These are phyloP conservation scores for Flaveria bidentis DNA, from an alignment of 129 eudicot genomes.

Conservation along the genomic window DNA sequence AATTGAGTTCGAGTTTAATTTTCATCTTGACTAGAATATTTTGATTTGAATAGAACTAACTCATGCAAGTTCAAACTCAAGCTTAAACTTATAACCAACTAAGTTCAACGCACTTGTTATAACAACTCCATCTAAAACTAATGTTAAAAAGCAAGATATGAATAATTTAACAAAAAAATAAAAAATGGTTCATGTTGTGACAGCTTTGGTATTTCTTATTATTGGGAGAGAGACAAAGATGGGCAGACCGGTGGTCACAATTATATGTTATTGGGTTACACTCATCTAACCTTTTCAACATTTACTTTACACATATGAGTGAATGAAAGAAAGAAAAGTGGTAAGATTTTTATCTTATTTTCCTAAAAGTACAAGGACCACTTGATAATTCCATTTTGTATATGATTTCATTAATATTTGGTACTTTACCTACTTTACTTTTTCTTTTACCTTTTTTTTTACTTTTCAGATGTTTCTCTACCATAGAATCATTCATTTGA, in stretches of 20 bases:
- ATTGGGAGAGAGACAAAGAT: background rate
- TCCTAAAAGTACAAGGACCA: constrained; percentile 22
- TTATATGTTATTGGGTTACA: constrained; percentile 25
- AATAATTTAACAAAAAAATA: too few relatives aligned
- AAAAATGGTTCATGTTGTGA: background rate
- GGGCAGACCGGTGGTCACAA: constrained; percentile 1
- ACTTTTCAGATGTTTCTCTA: too few relatives aligned
- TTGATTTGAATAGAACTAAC: too few relatives aligned
- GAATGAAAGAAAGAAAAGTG: background rate
- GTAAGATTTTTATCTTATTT: background rate
- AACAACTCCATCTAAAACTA: background rate
- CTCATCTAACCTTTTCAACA: background rate
- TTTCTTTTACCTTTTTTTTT: background rate
- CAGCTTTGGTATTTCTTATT: background rate
- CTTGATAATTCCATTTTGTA: constrained; percentile 6
- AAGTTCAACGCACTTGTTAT: too few relatives aligned
- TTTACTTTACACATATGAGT: too few relatives aligned
- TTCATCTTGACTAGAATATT: too few relatives aligned
- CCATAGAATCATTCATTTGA: background rate
- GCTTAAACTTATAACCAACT: too few relatives aligned
- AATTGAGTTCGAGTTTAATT: too few relatives aligned
- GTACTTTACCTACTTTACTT: too few relatives aligned
- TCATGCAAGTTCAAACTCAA: too few relatives aligned
- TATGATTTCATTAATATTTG: background rate
- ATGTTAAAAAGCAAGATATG: background rate